These are phyloP conservation scores for Orbilia ellipsospora DNA, from an alignment of 2,329 filamentous ascomycete species.

Conservation along the genomic window DNA sequence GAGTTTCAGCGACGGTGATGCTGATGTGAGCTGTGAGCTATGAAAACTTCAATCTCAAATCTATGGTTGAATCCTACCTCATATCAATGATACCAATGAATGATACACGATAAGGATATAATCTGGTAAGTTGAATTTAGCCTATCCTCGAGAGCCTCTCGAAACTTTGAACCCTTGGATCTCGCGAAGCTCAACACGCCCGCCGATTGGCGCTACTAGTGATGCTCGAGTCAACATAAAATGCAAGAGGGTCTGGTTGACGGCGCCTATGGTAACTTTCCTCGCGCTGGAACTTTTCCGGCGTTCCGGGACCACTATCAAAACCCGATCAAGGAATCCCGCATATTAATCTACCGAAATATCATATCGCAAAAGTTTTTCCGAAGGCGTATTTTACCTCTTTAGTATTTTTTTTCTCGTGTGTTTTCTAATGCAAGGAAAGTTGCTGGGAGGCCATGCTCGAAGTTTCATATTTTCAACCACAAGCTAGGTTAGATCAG, in stretches of 20 bases:
- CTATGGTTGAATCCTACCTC: too few species aligned
- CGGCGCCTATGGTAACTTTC: not conserved
- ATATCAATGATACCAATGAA: too few species aligned
- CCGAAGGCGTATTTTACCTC: conserved; percentile 9
- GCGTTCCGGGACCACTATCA: not conserved
- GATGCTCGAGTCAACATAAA: not conserved
- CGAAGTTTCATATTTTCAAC: conserved; percentile 8
- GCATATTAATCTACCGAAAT: not conserved
- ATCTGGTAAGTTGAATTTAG: too few species aligned
- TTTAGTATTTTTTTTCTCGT: conserved; percentile 7
- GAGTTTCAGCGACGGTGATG: too few species aligned
- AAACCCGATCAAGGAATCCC: conserved; percentile 3
- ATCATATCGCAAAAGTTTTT: conserved; percentile 48
- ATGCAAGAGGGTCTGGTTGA: conserved; percentile 26
- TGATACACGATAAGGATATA: too few species aligned
- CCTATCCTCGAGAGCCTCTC: too few species aligned
- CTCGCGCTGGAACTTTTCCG: conserved; percentile 33
- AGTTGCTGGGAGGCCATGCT: conserved; percentile 19
- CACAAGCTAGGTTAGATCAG: conserved; percentile 11
- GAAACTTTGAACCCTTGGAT: too few species aligned
- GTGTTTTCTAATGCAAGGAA: conserved; percentile 3
- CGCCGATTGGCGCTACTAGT: too few species aligned
- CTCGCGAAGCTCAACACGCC: too few species aligned
- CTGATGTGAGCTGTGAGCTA: too few species aligned
- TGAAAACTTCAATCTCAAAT: too few species aligned